phyloP scores from a whole-genome alignment of 176 grass and related monocot genomes.

The Juncus effusus region DNA sequence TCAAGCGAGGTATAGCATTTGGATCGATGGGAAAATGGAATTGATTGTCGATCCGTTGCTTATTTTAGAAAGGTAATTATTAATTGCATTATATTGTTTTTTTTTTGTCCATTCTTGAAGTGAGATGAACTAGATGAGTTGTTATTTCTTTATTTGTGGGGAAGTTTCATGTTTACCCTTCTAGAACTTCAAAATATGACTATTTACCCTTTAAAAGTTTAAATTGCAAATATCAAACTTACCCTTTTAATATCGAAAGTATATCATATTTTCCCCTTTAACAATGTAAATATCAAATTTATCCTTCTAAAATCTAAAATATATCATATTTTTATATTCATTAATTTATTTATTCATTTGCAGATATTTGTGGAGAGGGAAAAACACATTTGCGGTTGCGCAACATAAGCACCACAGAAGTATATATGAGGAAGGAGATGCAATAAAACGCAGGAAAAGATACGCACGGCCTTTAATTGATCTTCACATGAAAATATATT shows the following conservation, averaged over 20 bases:
- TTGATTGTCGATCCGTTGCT: conserved; percentile 92
- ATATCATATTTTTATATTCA: too few species aligned
- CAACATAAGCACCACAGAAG: conserved; percentile 92
- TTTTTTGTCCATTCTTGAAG: too few species aligned
- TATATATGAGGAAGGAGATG: conserved; percentile 92
- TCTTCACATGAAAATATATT: conserved; percentile 96
- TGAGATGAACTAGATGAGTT: too few species aligned
- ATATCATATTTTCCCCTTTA: too few species aligned
- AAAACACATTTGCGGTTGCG: conserved; percentile 90
- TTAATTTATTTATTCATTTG: conserved; percentile 7
- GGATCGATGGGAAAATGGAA: conserved; percentile 99
- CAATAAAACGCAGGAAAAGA: conserved; percentile 84
- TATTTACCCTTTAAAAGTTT: too few species aligned
- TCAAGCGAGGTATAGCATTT: conserved; percentile 91
- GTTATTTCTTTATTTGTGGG: conserved; percentile 8
- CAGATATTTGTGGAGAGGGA: conserved; percentile 86
- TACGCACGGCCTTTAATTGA: conserved; percentile 94
- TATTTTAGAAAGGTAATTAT: conserved; percentile 81
- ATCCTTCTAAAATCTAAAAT: too few species aligned
- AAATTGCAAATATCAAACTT: too few species aligned
- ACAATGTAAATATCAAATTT: too few species aligned
- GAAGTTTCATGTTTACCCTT: neutral
- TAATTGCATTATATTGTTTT: too few species aligned
- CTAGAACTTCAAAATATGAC: too few species aligned
- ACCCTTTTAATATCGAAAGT: too few species aligned